Evolutionary conservation across 169 alveolate genomes (phyloP), one percentile per base, ranked within the genome.

Genomic region (Plasmodium adleri): DNA sequence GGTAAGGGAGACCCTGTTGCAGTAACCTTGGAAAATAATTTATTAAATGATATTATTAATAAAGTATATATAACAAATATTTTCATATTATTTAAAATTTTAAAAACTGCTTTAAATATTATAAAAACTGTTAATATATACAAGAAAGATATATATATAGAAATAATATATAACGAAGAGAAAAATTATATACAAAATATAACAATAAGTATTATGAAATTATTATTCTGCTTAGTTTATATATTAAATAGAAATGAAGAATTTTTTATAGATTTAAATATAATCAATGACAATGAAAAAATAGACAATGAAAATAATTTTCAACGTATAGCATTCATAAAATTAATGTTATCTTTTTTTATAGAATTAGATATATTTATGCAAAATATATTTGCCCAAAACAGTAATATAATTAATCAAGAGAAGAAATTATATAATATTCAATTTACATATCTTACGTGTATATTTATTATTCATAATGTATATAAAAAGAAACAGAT

Each of bases 391-490:
- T 15, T 58, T 54, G 43, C 43, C 62, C 74, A 83, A 28, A 56
- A 47, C 3, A 68, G 59, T 10, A 24, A 67, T 8, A 56, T 60
- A 22, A 68, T 83, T 43, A 47, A 62, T 56, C 68, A 63, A n/a
- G 85, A 83, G 10, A 68, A 49, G 22, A 56, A 39, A 39, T 49
- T 83, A 54, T 45, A 54, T 12, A 68, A 56, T 45, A 68, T 83
- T 47, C 52, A 67, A 68, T 68, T 83, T 63, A 54, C 70, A 26
- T 83, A 83, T 28, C 91, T 83, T 43, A 54, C 91, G 4, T 83
- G 73, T 68, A 83, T 83, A 68, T 68, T 68, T 68, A 83, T 83
- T 63, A 68, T 83, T 68, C 85, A 83, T 39, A 68, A 56, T 83
- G 67, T 83, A 83, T 32, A 49, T 58, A 45, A 56, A 54, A 67